Conservation (phyloP, 768 basidiomycete genomes). For the Amanita thiersii region DNA sequence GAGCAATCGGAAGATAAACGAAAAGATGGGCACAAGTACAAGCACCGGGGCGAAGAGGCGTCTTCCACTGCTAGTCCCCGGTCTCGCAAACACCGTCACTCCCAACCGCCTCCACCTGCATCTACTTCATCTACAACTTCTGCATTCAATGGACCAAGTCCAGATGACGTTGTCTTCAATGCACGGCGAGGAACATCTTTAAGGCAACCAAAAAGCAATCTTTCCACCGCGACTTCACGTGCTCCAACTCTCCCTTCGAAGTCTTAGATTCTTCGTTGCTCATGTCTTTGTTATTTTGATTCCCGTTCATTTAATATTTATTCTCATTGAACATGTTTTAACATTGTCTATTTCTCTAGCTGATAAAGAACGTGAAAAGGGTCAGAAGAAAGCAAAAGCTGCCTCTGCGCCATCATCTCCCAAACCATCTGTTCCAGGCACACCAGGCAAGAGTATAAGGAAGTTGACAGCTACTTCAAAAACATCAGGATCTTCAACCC, state of each 20-base stretch:
- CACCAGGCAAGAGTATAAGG: constrained; percentile 35
- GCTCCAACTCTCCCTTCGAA: constrained; percentile 14
- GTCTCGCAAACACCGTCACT: constrained; percentile 18
- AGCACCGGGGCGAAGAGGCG: not conserved
- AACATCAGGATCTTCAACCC: constrained; percentile 34
- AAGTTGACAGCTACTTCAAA: constrained; percentile 22
- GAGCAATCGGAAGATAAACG: constrained; percentile 26
- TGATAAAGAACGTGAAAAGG: constrained; percentile 75
- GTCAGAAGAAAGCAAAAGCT: constrained; percentile 42
- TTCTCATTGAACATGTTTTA: constrained; percentile 20
- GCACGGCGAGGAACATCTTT: constrained; percentile 72
- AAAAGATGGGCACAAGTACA: constrained; percentile 13
- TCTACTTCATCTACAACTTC: constrained; percentile 34
- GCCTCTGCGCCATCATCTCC: constrained; percentile 37
- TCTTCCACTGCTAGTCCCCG: constrained; percentile 11
- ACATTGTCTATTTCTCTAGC: constrained; percentile 48
- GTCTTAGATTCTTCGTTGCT: constrained; percentile 14
- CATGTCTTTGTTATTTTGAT: constrained; percentile 12
- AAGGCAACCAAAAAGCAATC: constrained; percentile 24
- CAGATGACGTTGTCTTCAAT: constrained; percentile 81
- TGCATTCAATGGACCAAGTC: constrained; percentile 78
- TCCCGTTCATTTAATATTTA: constrained; percentile 14
- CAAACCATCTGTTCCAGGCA: constrained; percentile 33
- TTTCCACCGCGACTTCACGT: constrained; percentile 13
- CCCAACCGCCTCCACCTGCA: constrained; percentile 24